Percentiles rank a stretch among this genome's conserved stretches.
These are phyloP conservation scores for Xylogone sp. DNA, from an alignment of 2,329 filamentous ascomycete genomes.

Conservation along the genomic window DNA sequence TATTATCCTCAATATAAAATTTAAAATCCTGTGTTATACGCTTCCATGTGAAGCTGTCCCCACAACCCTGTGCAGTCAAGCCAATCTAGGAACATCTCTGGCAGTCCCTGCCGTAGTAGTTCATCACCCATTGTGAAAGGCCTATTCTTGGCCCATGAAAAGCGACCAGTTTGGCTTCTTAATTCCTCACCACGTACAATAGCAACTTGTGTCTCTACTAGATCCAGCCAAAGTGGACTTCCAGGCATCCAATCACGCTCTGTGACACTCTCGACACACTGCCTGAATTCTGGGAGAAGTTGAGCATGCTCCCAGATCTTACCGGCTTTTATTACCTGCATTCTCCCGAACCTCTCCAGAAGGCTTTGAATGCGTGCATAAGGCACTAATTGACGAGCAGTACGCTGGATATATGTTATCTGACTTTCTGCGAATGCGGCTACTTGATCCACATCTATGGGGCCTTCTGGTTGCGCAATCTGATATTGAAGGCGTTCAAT, in stretches of 20 bases:
- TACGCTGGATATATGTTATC: slow-evolving; percentile 5
- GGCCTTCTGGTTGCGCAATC: neutral
- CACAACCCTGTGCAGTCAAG: slow-evolving; percentile 6
- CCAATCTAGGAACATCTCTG: slow-evolving; percentile 6
- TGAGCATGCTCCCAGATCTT: slow-evolving; percentile 1
- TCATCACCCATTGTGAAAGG: slow-evolving; percentile 7
- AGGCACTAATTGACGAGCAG: slow-evolving; percentile 4
- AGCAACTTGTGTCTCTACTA: slow-evolving; percentile 1
- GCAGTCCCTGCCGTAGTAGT: slow-evolving; percentile 8
- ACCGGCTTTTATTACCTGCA: neutral
- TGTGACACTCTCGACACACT: neutral
- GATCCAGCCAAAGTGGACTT: slow-evolving; percentile 3
- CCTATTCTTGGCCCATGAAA: neutral
- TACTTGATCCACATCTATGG: neutral
- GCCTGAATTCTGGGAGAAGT: neutral
- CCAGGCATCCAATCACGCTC: slow-evolving; percentile 4
- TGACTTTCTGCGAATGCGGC: slow-evolving; percentile 3
- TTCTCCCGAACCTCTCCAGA: neutral
- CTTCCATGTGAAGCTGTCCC: too few relatives aligned
- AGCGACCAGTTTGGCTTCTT: slow-evolving; percentile 3
- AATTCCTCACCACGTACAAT: neutral
- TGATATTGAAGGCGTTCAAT: slow-evolving; percentile 1
- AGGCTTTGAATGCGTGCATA: neutral
- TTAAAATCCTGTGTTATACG: too few relatives aligned
- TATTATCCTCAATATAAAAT: too few relatives aligned